Base-by-base conservation (phyloP, 768 basidiomycete species). In the Chalciporus piperatus region DNA sequence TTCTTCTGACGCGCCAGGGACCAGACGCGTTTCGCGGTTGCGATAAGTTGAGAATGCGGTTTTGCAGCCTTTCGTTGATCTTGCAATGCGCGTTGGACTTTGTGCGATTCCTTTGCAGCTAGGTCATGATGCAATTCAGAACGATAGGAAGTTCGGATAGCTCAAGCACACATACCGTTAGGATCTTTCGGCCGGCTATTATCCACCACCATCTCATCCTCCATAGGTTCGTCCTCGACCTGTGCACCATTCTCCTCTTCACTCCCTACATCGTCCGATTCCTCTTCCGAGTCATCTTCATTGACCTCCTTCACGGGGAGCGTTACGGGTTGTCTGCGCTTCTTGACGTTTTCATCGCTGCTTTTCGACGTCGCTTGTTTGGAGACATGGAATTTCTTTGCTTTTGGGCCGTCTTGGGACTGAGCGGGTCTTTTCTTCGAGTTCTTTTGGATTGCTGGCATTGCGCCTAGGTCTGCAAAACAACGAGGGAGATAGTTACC, bases 11-110 rank as follows among this genome's bases (percentile, higher is more conserved):
- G 81, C 1, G 87, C 87, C 14, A 83, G 76, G 2, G 83, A 78
- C 92, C 92, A 94, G 10, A 88, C 74, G 12, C 76, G 76, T 67
- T 94, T 92, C 32, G 90, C 89, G 48, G 85, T 78, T 10, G 68
- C 66, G 28, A 93, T 79, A 1, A 93, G 67, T 7, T 75, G 71
- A 0, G 88, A 86, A 64, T 93, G 82, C 0, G 89, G 90, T 68
- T 89, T 92, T 3, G 86, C 77, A 0, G 87, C 87, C 39, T 78
- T 80, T 11, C 92, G 83, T 58, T 90, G 84, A 20, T 82, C 80
- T 19, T 79, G 79, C 0, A 92, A 66, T 8, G 61, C 75, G 45
- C 83, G 83, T 66, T 92, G 90, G 0, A 74, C 82, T 64, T 83
- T 83, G 51, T 89, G 89, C 0, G 84, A 78, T 70, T 91, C 87